Conservation (phyloP, 495 filamentous ascomycete genomes). For the Podospora comata region DNA sequence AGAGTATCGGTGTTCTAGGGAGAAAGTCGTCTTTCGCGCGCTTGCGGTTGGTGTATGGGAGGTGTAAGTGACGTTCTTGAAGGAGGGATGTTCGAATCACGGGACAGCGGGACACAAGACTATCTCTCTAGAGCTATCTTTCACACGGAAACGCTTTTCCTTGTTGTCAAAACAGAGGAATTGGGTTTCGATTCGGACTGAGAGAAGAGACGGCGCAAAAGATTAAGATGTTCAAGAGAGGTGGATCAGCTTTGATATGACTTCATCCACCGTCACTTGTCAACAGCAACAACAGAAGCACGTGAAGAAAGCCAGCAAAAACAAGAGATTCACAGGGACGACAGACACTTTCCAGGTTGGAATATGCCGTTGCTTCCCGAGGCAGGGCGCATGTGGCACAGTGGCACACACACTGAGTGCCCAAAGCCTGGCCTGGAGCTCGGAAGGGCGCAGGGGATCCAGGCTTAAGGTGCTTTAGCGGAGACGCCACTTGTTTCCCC, state of each 20-base stretch:
- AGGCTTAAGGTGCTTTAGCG: background rate
- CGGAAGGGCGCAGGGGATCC: background rate
- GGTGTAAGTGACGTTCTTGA: background rate
- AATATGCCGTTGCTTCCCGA: constrained; percentile 11
- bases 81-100: background rate
- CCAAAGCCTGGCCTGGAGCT: background rate
- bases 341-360: background rate
- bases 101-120: background rate
- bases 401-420: background rate
- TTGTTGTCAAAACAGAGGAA: background rate
- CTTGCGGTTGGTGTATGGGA: background rate
- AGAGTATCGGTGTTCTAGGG: background rate
- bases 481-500: background rate
- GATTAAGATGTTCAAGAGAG: background rate
- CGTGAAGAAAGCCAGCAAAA: background rate
- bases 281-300: background rate
- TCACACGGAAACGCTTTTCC: background rate
- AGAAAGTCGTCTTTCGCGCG: background rate
- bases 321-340: background rate
- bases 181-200: background rate
- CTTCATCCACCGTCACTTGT: background rate
- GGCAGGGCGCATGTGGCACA: background rate
- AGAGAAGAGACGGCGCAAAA: background rate
- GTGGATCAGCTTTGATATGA: background rate
- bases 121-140: no score